Percentiles rank a stretch among this genome's conserved stretches.
phyloP scores from a whole-genome alignment of 805 yeast genomes.

The Crinitomyces ghanaensis region DNA sequence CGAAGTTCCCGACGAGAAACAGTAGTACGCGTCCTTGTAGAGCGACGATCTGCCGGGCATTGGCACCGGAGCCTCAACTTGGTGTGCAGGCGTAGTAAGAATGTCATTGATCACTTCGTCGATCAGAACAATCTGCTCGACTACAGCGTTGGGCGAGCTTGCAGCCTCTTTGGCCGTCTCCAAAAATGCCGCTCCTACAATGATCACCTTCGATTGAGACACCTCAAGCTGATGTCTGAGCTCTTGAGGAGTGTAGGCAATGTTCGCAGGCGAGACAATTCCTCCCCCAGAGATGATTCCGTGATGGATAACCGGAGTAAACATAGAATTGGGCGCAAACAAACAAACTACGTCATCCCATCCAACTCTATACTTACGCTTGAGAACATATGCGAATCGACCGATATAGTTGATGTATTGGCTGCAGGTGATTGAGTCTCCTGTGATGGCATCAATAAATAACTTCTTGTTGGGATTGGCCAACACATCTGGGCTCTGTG shows the following conservation, averaged over 20 bases:
- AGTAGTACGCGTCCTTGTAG: constrained; percentile 19
- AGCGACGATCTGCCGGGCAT: background rate
- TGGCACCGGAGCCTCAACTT: background rate
- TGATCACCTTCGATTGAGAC: constrained; percentile 14
- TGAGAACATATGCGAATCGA: constrained; percentile 16
- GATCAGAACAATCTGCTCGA: background rate
- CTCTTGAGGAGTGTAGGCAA: constrained; percentile 23
- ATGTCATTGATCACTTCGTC: background rate
- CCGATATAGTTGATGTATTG: constrained; percentile 12
- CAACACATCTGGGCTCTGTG: constrained; percentile 7
- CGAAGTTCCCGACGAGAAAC: constrained; percentile 26
- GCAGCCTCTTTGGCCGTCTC: constrained; percentile 4
- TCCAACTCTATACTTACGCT: constrained; percentile 12
- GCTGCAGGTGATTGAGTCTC: constrained; percentile 10
- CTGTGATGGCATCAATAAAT: constrained; percentile 17
- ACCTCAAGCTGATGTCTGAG: constrained; percentile 21
- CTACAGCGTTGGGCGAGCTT: background rate
- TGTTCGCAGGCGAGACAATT: constrained; percentile 24
- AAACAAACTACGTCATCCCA: constrained; percentile 23
- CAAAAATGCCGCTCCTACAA: constrained; percentile 11
- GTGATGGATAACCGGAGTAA: constrained; percentile 21
- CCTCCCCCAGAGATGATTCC: constrained; percentile 8
- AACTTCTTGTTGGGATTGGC: constrained; percentile 9
- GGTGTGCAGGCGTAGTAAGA: background rate
- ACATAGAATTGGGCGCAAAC: constrained; percentile 21